Base-by-base conservation (phyloP, 805 yeast genomes). In the Tanozyma kutaoensis region DNA sequence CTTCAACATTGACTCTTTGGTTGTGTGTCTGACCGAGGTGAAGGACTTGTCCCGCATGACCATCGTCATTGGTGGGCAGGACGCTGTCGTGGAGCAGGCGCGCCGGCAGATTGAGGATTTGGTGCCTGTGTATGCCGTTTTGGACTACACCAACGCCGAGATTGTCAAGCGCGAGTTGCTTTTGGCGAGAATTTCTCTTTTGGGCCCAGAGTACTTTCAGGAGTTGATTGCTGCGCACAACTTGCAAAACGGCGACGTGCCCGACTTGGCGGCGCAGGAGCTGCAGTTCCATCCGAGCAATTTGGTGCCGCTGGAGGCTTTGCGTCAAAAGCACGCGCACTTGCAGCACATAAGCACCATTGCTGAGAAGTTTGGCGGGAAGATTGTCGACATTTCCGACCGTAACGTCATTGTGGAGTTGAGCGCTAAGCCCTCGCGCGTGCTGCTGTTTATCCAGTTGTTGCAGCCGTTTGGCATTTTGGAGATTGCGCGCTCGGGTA, bases 171-270 rank as follows among this genome's bases (percentile, higher is more conserved):
- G 98, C 53, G 98, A 91, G 62, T 66, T 91, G 44, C 64, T 91
- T 31, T 63, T 91, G 46, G 95, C 95, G 19, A 75, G 95, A 62
- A 77, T 91, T 26, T 85, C 96, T 6, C 64, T 91, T 34, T 64
- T 91, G 43, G 98, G 98, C 22, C 94, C 96, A n/a, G 98, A 91
- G 60, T 91, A 86, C 62, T 91, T 91, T 59, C 93, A 86, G 52
- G 96, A 88, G 45, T 68, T 91, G 40, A 71, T 88, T 40, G 81
- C 86, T 24, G 88, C 84, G 39, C 97, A 88, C 55, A 66, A 69
- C 37, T 58, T 62, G 34, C 56, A 54, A 33, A 42, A 53, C 23
- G 51, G 48, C 26, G 63, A 55, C 25, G 58, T 58, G 21, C 60
- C 64, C 4, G 66, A 64, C 36, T 54, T 62, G 36, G 45, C 51